Percentiles rank a stretch among this genome's conserved stretches.
These are phyloP conservation scores for Cymodocea nodosa DNA, from an alignment of 116 monocot species.

Conservation along the genomic window DNA sequence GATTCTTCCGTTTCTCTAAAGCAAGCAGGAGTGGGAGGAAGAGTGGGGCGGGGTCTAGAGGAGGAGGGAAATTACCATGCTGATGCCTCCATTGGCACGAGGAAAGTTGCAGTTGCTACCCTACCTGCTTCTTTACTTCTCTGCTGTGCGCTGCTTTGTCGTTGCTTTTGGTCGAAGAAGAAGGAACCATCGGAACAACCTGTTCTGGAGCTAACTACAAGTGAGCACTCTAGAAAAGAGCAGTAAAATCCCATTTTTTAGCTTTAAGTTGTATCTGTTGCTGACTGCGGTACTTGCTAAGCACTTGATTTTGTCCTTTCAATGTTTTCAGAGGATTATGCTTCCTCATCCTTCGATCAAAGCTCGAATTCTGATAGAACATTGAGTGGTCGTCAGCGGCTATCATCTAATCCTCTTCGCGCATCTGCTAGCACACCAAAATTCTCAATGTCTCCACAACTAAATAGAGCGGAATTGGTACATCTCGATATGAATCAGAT, in stretches of 20 bases:
- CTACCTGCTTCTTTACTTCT: conserved; percentile 19
- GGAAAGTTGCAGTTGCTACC: conserved; percentile 8
- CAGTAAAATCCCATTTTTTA: background rate
- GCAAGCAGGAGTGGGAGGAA: background rate
- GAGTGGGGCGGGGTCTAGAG: background rate
- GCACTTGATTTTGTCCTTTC: background rate
- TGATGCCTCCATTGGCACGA: background rate
- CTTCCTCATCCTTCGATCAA: conserved; percentile 15
- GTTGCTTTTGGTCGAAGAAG: conserved; percentile 24
- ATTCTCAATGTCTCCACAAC: conserved; percentile 49
- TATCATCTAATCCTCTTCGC: conserved; percentile 35
- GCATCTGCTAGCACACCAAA: conserved; percentile 64
- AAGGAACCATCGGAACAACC: conserved; percentile 11
- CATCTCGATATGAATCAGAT: conserved; percentile 60
- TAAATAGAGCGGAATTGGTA: conserved; percentile 42
- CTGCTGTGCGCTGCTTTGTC: conserved; percentile 21
- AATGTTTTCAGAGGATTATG: conserved; percentile 23
- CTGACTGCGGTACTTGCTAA: background rate
- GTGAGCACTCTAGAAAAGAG: conserved; percentile 12
- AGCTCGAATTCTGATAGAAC: conserved; percentile 13
- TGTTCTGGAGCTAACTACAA: conserved; percentile 19
- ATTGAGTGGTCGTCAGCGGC: conserved; percentile 20
- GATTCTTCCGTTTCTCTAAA: background rate
- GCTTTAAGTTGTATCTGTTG: background rate
- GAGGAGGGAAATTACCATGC: background rate